Conservation (phyloP, 2,329 filamentous ascomycete species). For the Xylariaceae sp. region DNA sequence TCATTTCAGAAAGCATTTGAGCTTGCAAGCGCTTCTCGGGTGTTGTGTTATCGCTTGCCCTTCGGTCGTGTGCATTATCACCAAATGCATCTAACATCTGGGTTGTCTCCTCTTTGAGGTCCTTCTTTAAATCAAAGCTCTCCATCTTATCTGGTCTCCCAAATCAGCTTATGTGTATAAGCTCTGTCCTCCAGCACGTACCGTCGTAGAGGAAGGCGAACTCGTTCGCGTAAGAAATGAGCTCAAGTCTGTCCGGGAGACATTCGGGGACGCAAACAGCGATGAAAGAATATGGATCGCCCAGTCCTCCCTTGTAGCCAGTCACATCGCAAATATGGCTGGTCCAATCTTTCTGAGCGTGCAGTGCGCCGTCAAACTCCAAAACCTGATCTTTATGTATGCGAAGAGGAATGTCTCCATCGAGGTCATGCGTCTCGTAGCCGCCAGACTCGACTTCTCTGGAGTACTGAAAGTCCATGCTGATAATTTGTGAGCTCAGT, state of each 20-base stretch:
- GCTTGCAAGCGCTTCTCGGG: conserved; percentile 22
- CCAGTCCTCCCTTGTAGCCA: conserved; percentile 29
- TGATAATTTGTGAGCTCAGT: not conserved
- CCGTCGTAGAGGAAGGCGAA: conserved; percentile 38
- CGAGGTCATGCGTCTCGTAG: conserved; percentile 29
- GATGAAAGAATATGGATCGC: conserved; percentile 29
- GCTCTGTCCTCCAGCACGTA: conserved; percentile 7
- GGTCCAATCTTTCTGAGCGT: conserved; percentile 35
- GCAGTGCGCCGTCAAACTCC: conserved; percentile 27
- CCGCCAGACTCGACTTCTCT: conserved; percentile 20
- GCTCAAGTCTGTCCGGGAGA: conserved; percentile 35
- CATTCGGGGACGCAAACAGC: conserved; percentile 34
- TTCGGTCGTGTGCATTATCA: conserved; percentile 13
- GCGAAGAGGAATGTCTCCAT: conserved; percentile 24
- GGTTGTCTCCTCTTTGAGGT: conserved; percentile 9
- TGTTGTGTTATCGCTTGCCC: conserved; percentile 7
- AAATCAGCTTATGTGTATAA: not conserved
- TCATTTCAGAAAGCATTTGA: conserved; percentile 27
- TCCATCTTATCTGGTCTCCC: conserved; percentile 15
- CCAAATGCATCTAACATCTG: conserved; percentile 22
- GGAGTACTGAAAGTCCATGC: conserved; percentile 29
- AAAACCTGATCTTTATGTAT: conserved; percentile 19
- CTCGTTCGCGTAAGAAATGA: conserved; percentile 38
- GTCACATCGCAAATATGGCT: conserved; percentile 26
- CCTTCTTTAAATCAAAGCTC: conserved; percentile 17